Base-by-base conservation (phyloP, 179 eudicot genomes). In the Vitellaria paradoxa region DNA sequence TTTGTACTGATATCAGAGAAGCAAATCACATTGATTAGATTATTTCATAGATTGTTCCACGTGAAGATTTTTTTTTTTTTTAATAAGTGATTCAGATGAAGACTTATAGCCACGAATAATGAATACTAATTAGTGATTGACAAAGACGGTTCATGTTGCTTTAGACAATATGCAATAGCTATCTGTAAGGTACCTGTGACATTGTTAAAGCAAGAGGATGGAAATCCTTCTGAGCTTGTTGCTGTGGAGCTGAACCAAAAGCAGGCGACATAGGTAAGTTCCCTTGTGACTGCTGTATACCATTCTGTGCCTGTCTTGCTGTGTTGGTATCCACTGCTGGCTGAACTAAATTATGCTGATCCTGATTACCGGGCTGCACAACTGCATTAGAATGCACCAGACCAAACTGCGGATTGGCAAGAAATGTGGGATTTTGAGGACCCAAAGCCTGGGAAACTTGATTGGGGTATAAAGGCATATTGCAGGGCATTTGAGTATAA, bases 161-260 rank as follows among this genome's bases (percentile, higher is more conserved):
- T 7, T n/a, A 55, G 20, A 30, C 37, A 23, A 71, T 12, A 20
- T 18, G 42, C 30, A 65, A n/a, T 73, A 20, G 26, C 30, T 1
- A 40, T 60, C 63, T 20, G 61, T 47, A 81, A 68, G 45, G 23
- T 76, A 91, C 97, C 93, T 90, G 92, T 77, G 83, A 73, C 37
- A 70, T 75, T 18, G 61, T 77, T 30, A 77, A 40, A 75, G 26
- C 82, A 76, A 77, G 81, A 74, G 84, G 64, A 50, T 30, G 67
- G 21, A 68, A 62, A 65, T 72, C 60, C 83, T 80, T 81, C 84
- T 78, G 87, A 56, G 74, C 67, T 52, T 65, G 77, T 59, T 85
- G 90, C 0, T 52, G 77, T 9, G 69, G 84, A 63, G 80, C 23
- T 24, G 83, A 53, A 14, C 77, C 77, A 63, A 80, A 78, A 73